A percentile compares a stretch with the other conserved stretches of the same genome.
phyloP scores from a whole-genome alignment of 257 asterid species.

The Forsythia suspensa region DNA sequence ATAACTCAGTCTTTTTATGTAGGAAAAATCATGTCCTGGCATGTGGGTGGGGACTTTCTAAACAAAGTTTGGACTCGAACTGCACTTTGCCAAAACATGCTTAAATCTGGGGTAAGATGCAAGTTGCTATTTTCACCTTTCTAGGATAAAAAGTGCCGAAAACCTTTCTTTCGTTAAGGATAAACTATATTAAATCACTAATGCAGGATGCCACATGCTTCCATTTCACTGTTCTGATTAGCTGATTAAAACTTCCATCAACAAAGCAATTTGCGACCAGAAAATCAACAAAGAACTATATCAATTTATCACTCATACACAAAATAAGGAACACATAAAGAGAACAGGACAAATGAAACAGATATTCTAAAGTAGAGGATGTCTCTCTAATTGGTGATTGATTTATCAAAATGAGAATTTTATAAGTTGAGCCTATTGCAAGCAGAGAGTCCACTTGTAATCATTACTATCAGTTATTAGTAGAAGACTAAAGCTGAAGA shows the following conservation, averaged over 20 bases:
- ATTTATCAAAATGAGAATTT: not conserved
- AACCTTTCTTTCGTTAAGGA: not conserved
- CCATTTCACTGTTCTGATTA: not conserved
- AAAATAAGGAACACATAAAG: not conserved
- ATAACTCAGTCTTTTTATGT: not conserved
- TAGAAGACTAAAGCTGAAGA: not conserved
- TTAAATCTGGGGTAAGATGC: not conserved
- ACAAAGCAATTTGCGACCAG: not conserved
- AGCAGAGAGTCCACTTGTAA: conserved; percentile 4
- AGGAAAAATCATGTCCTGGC: not conserved
- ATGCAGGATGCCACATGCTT: not conserved
- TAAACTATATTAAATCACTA: not conserved
- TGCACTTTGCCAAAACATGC: not conserved
- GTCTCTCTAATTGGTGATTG: not conserved
- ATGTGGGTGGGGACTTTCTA: not conserved
- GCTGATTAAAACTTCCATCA: not conserved
- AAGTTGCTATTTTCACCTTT: not conserved
- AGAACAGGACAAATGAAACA: not conserved
- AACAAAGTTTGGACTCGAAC: not conserved
- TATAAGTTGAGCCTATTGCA: not conserved
- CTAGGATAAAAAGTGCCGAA: not conserved
- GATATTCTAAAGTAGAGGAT: not conserved
- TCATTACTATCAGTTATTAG: conserved; percentile 1
- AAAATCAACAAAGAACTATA: not conserved
- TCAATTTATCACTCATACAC: not conserved